Base-by-base conservation (phyloP, 345 rosid genomes). In the Hibiscus syriacus region DNA sequence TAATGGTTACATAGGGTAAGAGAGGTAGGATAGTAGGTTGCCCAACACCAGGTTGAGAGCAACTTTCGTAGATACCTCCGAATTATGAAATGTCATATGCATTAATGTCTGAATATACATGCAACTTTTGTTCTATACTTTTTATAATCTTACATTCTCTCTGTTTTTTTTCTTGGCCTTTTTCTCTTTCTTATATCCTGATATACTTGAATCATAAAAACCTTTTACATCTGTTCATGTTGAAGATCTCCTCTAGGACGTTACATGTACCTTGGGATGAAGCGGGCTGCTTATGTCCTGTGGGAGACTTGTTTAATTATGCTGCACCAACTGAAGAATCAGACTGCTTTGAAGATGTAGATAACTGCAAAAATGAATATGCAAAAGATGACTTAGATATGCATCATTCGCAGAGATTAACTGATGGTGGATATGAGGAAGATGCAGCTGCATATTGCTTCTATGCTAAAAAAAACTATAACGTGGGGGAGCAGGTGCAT, bases 241-340 rank as follows among this genome's bases (percentile, higher is more conserved):
- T 34, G 38, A 65, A 92, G 97, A 82, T 88, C 71, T 87, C 96
- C 49, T 89, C 99, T 23, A 80, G 97, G 76, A 86, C 99, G 20
- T 49, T 93, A 76, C 96, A 93, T 70, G 23, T 90, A 80, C 85
- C 90, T 17, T 90, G 97, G 97, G 96, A 91, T 71, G 84, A 82
- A 72, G 96, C 95, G 32, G 97, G 97, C 26, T 87, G 96, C 70
- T 77, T 91, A 68, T 93, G 97, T 66, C 99, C 99, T 41, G 91
- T 93, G 39, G 99, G 90, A 50, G 99, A 91, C 83, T 86, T 93
- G 75, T 93, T 93, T 68, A 93, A 93, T 73, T 91, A 93, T 67
- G 87, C 87, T 77, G 90, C 90, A 22, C 95, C 99, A 54, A 92
- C 83, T 57, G 87, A 77, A 66, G 91, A 80, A 71, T 63, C 16